These are phyloP conservation scores for Pseudocercospora macadamiae DNA, from an alignment of 2,329 filamentous ascomycete genomes.

Conservation along the genomic window DNA sequence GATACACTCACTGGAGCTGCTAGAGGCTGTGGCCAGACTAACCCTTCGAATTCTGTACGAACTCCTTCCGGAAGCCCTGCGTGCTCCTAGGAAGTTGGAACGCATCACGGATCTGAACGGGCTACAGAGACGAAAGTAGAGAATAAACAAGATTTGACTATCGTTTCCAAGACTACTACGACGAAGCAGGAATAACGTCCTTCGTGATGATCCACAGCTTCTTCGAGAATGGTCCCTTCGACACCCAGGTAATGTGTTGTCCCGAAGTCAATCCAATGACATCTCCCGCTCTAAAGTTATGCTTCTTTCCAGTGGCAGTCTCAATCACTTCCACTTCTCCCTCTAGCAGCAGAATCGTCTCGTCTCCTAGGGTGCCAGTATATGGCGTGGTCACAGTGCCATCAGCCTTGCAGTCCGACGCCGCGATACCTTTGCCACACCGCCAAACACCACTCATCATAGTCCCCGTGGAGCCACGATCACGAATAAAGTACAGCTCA, in stretches of 20 bases:
- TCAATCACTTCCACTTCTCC: constrained; percentile 9
- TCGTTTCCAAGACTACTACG: background rate
- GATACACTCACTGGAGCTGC: constrained; percentile 45
- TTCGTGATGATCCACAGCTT: constrained; percentile 12
- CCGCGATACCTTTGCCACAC: background rate
- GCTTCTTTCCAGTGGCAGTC: constrained; percentile 8
- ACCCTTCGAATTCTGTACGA: constrained; percentile 34
- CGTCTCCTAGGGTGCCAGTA: constrained; percentile 7
- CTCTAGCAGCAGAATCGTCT: constrained; percentile 14
- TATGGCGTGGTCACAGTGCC: background rate
- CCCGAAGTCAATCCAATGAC: constrained; percentile 10
- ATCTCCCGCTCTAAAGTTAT: constrained; percentile 10
- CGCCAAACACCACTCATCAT: background rate
- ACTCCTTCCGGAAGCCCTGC: constrained; percentile 25
- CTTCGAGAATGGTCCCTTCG: constrained; percentile 10
- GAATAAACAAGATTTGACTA: background rate
- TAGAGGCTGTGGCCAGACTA: constrained; percentile 37
- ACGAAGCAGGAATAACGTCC: background rate
- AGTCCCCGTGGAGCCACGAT: background rate
- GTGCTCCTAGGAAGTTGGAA: too few species aligned
- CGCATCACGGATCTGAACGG: background rate
- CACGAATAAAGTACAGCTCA: background rate
- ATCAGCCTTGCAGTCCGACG: background rate
- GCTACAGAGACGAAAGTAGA: too few species aligned
- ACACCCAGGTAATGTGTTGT: constrained; percentile 11